Percentiles rank a stretch among this genome's conserved stretches.
These are phyloP conservation scores for Daldinia caldariorum DNA, from an alignment of 495 filamentous ascomycete genomes.

Conservation along the genomic window DNA sequence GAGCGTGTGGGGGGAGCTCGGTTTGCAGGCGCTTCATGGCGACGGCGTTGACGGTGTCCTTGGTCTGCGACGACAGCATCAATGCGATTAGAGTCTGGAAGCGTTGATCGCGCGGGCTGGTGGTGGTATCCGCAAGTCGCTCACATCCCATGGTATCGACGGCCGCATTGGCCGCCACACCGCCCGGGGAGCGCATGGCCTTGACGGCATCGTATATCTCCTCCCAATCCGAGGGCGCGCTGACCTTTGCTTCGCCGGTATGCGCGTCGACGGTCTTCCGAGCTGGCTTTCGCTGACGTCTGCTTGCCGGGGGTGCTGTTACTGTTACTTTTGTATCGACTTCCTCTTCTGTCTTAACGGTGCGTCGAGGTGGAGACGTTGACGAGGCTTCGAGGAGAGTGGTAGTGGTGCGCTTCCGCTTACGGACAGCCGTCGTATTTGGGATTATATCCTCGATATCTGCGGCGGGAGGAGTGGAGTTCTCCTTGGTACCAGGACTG, in stretches of 20 bases:
- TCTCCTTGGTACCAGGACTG: slow-evolving; percentile 47
- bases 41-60: slow-evolving; percentile 89
- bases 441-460: slow-evolving; percentile 72
- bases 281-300: slow-evolving; percentile 68
- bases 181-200: slow-evolving; percentile 76
- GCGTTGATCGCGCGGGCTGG: slow-evolving; percentile 71
- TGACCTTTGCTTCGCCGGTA: slow-evolving; percentile 62
- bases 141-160: slow-evolving; percentile 99
- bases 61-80: slow-evolving; percentile 97
- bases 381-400: slow-evolving; percentile 39
- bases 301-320: slow-evolving; percentile 37
- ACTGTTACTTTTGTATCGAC: slow-evolving; percentile 26
- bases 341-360: slow-evolving; percentile 36
- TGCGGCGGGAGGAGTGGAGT: slow-evolving; percentile 27
- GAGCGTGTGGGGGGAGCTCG: slow-evolving; percentile 66
- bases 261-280: slow-evolving; percentile 67
- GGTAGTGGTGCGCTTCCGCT: slow-evolving; percentile 61
- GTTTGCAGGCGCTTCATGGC: slow-evolving; percentile 83
- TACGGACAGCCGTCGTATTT: slow-evolving; percentile 56
- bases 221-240: slow-evolving; percentile 85
- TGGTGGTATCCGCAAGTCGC: slow-evolving; percentile 67
- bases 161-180: slow-evolving; percentile 72
- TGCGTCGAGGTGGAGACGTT: slow-evolving; percentile 22
- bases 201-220: slow-evolving; percentile 80
- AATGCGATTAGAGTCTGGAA: slow-evolving; percentile 92